Conservation (phyloP, 1,139 yeast species). For the Debaryomyces nepalensis region DNA sequence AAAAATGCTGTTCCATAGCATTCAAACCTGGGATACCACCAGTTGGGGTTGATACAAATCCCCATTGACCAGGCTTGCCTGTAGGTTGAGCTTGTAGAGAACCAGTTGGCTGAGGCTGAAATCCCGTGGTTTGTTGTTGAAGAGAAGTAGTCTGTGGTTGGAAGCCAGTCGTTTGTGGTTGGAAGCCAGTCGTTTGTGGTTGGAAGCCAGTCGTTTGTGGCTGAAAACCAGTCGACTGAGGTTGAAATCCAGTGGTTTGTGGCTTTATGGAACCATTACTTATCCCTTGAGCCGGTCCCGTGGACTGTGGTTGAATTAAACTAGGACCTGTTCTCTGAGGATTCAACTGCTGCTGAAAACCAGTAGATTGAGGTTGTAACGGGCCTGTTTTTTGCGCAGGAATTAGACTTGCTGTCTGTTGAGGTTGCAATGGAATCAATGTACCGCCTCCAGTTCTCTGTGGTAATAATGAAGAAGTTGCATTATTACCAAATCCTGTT, state of each 20-base stretch:
- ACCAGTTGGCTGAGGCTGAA: slow-evolving; percentile 48
- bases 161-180: slow-evolving; percentile 43
- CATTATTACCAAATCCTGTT: slow-evolving; percentile 21
- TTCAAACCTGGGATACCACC: slow-evolving; percentile 79
- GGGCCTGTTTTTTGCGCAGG: slow-evolving; percentile 44
- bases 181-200: slow-evolving; percentile 37
- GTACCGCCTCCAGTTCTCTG: slow-evolving; percentile 52
- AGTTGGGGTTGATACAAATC: slow-evolving; percentile 72
- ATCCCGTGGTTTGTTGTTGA: slow-evolving; percentile 43
- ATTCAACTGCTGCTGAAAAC: slow-evolving; percentile 23
- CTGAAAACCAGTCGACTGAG: slow-evolving; percentile 33
- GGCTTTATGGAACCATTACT: slow-evolving; percentile 20
- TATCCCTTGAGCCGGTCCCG: slow-evolving; percentile 12
- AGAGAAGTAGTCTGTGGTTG: slow-evolving; percentile 41
- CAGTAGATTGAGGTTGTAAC: slow-evolving; percentile 16
- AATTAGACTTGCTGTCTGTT: slow-evolving; percentile 52
- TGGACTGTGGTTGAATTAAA: slow-evolving; percentile 20
- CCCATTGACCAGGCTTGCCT: slow-evolving; percentile 85
- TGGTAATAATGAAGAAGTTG: slow-evolving; percentile 28
- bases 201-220: slow-evolving; percentile 36
- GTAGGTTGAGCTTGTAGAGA: slow-evolving; percentile 58
- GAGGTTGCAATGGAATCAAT: slow-evolving; percentile 52
- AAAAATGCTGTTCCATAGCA: slow-evolving; percentile 73
- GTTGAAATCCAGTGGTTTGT: slow-evolving; percentile 37
- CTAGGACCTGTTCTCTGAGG: slow-evolving; percentile 23